phyloP scores from a whole-genome alignment of 257 asterid species.

The Haberlea rhodopensis region DNA sequence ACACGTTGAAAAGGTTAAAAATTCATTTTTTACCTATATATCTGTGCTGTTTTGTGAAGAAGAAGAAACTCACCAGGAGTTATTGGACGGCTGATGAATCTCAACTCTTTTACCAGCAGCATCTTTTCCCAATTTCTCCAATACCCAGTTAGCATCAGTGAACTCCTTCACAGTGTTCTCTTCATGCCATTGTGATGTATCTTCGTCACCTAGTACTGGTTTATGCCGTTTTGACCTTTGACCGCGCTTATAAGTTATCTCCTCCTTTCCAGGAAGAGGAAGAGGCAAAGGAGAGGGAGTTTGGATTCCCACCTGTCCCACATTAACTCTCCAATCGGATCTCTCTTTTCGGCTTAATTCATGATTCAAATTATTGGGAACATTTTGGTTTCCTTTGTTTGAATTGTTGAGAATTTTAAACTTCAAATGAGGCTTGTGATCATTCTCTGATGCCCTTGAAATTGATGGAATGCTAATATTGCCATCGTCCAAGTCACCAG shows the following conservation, averaged over 20 bases:
- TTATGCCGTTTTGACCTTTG: constrained; percentile 87
- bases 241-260: constrained; percentile 67
- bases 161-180: constrained; percentile 64
- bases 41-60: too few species aligned
- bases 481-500: constrained; percentile 45
- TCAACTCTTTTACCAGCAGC: constrained; percentile 97
- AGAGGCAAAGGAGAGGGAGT: neutral
- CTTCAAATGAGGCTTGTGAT: constrained; percentile 64
- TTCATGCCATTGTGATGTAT: constrained; percentile 43
- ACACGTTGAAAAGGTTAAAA: neutral
- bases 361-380: neutral
- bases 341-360: neutral
- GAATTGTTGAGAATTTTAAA: constrained; percentile 74
- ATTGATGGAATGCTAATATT: constrained; percentile 32
- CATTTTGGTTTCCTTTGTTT: constrained; percentile 47
- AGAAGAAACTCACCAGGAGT: constrained; percentile 61
- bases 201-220: constrained; percentile 56
- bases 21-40: too few species aligned
- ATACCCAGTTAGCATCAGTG: constrained; percentile 86
- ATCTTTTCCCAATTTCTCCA: constrained; percentile 93
- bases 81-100: constrained; percentile 73
- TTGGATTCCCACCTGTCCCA: neutral
- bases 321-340: neutral
- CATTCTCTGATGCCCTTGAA: constrained; percentile 40
- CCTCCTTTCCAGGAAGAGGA: constrained; percentile 39